Conservation (phyloP, 768 basidiomycete species). For the Cystobasidium onofrii region DNA sequence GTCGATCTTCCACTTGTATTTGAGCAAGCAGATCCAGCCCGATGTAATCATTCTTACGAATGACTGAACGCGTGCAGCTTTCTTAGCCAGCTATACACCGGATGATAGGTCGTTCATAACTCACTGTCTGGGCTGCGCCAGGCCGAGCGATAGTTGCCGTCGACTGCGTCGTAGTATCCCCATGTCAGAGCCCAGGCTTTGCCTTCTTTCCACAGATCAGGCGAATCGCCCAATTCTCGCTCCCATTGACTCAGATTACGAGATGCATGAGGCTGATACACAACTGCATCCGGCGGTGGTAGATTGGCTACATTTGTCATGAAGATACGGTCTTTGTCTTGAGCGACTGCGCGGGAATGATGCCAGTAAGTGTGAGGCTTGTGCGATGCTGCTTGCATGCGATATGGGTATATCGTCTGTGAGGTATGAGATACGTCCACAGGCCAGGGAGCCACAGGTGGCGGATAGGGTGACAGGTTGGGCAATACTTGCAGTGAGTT, state of each 20-base stretch:
- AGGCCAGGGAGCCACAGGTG: background rate
- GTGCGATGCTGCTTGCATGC: conserved; percentile 1
- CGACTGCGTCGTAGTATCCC: conserved; percentile 33
- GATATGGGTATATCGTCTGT: background rate
- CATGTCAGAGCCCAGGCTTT: conserved; percentile 25
- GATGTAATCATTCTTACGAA: conserved; percentile 34
- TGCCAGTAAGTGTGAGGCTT: conserved; percentile 33
- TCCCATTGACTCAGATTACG: conserved; percentile 26
- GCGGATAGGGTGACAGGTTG: background rate
- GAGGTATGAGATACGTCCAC: conserved; percentile 4
- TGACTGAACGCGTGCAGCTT: background rate
- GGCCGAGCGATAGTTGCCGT: conserved; percentile 34
- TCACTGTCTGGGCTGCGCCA: conserved; percentile 37
- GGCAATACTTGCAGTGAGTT: background rate
- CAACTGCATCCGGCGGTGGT: conserved; percentile 31
- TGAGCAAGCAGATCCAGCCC: conserved; percentile 31
- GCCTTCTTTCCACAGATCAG: conserved; percentile 29
- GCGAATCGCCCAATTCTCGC: conserved; percentile 5
- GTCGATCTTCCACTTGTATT: conserved; percentile 4
- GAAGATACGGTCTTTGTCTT: conserved; percentile 34
- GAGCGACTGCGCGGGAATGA: conserved; percentile 33
- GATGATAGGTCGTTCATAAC: background rate
- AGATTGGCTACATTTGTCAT: conserved; percentile 37
- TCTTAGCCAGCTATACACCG: background rate
- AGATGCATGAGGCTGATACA: conserved; percentile 13